phyloP scores from a whole-genome alignment of 352 stramenopile species.

The Halophytophthora polymorphica region DNA sequence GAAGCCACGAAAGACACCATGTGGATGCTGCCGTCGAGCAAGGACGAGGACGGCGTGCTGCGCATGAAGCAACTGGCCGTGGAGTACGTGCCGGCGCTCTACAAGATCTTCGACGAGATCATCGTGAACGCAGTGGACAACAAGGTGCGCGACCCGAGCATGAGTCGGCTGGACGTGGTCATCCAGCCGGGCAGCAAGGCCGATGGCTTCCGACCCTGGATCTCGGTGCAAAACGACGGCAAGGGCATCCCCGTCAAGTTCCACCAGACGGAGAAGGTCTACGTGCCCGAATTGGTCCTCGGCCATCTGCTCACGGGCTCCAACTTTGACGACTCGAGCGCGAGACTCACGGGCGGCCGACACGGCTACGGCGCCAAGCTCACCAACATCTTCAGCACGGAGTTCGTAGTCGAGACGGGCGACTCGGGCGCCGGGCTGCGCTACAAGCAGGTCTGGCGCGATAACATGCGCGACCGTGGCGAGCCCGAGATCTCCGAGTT shows the following conservation, averaged over 20 bases:
- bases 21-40: slow-evolving; percentile 60
- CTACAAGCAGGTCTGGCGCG: slow-evolving; percentile 91
- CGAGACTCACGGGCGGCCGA: slow-evolving; percentile 95
- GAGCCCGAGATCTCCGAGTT: slow-evolving; percentile 84
- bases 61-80: slow-evolving; percentile 75
- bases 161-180: slow-evolving; percentile 71
- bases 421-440: slow-evolving; percentile 82
- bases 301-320: slow-evolving; percentile 97
- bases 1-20: slow-evolving; percentile 69
- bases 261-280: slow-evolving; percentile 97
- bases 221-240: slow-evolving; percentile 98
- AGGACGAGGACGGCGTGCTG: slow-evolving; percentile 23
- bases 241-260: slow-evolving; percentile 96
- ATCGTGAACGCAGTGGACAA: slow-evolving; percentile 98
- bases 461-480: slow-evolving; percentile 95
- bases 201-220: slow-evolving; percentile 71
- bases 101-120: slow-evolving; percentile 99
- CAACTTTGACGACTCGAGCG: slow-evolving; percentile 98
- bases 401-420: slow-evolving; percentile 98
- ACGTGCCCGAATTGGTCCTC: slow-evolving; percentile 98
- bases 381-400: slow-evolving; percentile 99
- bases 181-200: slow-evolving; percentile 59
- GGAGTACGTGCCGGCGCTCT: slow-evolving; percentile 88
- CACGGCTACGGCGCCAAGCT: slow-evolving; percentile 97
- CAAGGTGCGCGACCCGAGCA: slow-evolving; percentile 81